A percentile compares a stretch with the other conserved stretches of the same genome.
These are phyloP conservation scores for Syzygium aqueum DNA, from an alignment of 345 rosid species.

Conservation along the genomic window DNA sequence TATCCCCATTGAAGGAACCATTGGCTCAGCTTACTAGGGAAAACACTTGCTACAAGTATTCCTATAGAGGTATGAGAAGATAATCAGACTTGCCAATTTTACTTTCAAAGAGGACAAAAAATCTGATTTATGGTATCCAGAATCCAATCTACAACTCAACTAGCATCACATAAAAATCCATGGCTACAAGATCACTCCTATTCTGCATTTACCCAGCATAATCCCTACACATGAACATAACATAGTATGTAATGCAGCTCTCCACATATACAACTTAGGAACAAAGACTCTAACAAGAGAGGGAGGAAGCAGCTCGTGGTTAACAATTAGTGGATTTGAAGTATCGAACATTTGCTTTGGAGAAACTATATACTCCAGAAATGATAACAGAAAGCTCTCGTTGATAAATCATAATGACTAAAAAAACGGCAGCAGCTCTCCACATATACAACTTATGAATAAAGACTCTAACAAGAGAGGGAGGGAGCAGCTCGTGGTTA, in stretches of 20 bases:
- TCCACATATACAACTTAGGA: not conserved
- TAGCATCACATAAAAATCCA: not conserved
- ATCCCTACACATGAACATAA: not conserved
- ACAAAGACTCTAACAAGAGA: not conserved
- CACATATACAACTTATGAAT: not conserved
- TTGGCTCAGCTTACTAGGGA: not conserved
- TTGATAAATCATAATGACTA: not conserved
- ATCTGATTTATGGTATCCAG: not conserved
- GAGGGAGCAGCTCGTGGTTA: not conserved
- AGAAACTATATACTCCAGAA: not conserved
- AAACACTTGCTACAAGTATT: not conserved
- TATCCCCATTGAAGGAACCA: not conserved
- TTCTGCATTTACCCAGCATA: not conserved
- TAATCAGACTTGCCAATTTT: not conserved
- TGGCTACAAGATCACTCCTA: not conserved
- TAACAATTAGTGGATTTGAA: not conserved
- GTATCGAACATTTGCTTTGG: not conserved
- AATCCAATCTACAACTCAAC: not conserved
- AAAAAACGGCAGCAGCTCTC: not conserved
- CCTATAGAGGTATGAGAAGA: not conserved
- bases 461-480: not conserved
- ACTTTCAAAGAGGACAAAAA: not conserved
- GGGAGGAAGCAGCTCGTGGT: not conserved
- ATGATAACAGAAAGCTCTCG: not conserved
- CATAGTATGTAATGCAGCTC: not conserved